Percentiles rank a stretch among this genome's conserved stretches.
phyloP scores from a whole-genome alignment of 2,329 filamentous ascomycete species.

The Chrysoporthe austroafricana region DNA sequence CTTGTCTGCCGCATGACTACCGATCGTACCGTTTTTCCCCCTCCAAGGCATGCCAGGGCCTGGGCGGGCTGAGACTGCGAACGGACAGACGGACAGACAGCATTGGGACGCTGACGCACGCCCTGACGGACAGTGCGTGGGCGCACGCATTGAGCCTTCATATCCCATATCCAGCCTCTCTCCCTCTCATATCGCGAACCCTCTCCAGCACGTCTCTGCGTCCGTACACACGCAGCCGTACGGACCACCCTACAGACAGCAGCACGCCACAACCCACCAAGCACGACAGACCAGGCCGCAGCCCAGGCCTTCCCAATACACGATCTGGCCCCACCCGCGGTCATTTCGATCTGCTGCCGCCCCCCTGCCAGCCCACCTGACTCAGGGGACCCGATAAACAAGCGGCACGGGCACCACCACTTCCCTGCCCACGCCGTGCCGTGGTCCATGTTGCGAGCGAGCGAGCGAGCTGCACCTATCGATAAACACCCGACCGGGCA shows the following conservation, averaged over 20 bases:
- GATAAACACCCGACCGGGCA: background rate
- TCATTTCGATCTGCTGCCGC: constrained; percentile 1
- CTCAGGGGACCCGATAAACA: constrained; percentile 3
- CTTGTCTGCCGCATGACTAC: no score
- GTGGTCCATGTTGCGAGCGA: background rate
- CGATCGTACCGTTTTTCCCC: no score
- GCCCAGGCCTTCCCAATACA: background rate
- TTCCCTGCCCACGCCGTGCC: background rate
- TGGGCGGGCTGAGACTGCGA: no score
- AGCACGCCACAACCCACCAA: background rate
- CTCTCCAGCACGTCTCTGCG: no score
- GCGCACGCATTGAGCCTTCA: no score
- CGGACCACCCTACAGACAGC: no score
- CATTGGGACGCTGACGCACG: no score
- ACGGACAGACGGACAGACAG: no score
- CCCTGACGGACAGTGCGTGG: no score
- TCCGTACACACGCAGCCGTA: background rate
- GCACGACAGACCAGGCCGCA: no score
- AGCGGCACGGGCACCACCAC: background rate
- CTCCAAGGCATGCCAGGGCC: no score
- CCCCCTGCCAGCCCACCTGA: background rate
- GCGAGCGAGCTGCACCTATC: background rate
- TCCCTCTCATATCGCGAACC: background rate
- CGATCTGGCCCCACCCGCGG: background rate
- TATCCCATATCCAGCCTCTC: background rate